Percentiles rank a stretch among this genome's conserved stretches.
These are phyloP conservation scores for Tetrahymena thermophila DNA, from an alignment of 73 alveolate genomes.

Conservation along the genomic window DNA sequence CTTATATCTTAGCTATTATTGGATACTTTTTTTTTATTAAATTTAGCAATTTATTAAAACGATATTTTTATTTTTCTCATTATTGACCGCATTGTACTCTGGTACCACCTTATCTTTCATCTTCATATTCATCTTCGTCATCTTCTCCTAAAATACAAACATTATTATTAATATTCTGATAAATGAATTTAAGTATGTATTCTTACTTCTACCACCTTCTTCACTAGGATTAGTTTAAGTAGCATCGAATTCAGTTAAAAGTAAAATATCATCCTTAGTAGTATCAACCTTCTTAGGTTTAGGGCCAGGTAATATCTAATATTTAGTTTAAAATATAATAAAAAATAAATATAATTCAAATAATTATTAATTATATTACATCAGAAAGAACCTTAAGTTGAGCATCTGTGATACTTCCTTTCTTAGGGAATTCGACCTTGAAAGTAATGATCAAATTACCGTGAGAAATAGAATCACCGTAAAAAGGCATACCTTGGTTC, in stretches of 20 bases:
- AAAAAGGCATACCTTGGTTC: slow-evolving; percentile 29
- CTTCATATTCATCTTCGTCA: slow-evolving; percentile 24
- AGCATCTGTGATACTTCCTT: neutral
- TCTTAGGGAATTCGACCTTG: slow-evolving; percentile 23
- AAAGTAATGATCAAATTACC: slow-evolving; percentile 14
- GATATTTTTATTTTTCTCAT: neutral
- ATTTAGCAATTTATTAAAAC: slow-evolving; percentile 19
- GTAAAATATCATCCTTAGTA: neutral
- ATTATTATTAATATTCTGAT: neutral
- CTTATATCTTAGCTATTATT: neutral
- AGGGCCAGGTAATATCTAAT: slow-evolving; percentile 23
- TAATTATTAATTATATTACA: neutral
- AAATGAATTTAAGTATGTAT: neutral
- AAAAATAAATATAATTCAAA: neutral
- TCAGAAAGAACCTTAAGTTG: neutral
- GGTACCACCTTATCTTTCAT: slow-evolving; percentile 11
- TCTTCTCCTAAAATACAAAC: neutral
- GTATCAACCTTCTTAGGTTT: neutral
- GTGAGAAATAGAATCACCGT: slow-evolving; percentile 27
- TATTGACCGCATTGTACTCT: slow-evolving; percentile 22
- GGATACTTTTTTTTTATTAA: neutral
- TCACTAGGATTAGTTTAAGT: slow-evolving; percentile 7
- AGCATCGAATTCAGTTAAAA: slow-evolving; percentile 10
- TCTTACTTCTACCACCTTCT: slow-evolving; percentile 7
- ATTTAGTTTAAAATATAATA: neutral